Conservation (phyloP, 108 stramenopile genomes). For the Nitzschia putrida region DNA sequence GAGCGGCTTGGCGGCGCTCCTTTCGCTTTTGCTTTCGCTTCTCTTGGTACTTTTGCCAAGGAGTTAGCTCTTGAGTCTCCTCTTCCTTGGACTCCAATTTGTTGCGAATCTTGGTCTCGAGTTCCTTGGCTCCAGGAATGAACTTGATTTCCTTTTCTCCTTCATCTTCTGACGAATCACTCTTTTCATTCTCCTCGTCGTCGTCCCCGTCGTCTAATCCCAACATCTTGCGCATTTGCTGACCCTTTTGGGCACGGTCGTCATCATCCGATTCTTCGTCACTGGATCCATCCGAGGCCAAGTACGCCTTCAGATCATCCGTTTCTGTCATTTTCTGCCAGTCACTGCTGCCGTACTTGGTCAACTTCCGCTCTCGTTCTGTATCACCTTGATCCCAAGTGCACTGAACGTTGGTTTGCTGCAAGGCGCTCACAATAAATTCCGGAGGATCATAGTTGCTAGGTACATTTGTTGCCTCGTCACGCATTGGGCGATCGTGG, state of each 20-base stretch:
- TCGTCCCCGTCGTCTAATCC: conserved; percentile 62
- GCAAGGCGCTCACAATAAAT: conserved; percentile 84
- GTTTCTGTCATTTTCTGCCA: conserved; percentile 84
- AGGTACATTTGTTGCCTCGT: conserved; percentile 72
- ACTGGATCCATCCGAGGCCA: conserved; percentile 82
- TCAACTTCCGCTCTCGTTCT: conserved; percentile 81
- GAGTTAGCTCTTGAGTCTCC: conserved; percentile 61
- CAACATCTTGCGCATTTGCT: conserved; percentile 49
- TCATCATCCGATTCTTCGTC: conserved; percentile 53
- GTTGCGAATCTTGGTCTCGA: conserved; percentile 77
- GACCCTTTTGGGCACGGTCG: conserved; percentile 38
- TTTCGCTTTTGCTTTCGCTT: conserved; percentile 83
- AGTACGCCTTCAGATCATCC: conserved; percentile 87
- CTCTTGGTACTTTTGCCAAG: conserved; percentile 85
- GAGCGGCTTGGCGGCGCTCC: conserved; percentile 60
- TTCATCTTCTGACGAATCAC: conserved; percentile 36
- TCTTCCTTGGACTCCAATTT: conserved; percentile 51
- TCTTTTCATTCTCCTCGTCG: conserved; percentile 24
- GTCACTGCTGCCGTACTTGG: conserved; percentile 60
- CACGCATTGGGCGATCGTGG: conserved; percentile 66
- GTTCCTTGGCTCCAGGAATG: conserved; percentile 59
- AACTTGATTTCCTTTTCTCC: conserved; percentile 61
- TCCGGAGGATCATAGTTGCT: conserved; percentile 90
- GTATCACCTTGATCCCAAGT: conserved; percentile 97
- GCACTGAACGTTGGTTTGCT: conserved; percentile 90